phyloP scores from a whole-genome alignment of 2,329 filamentous ascomycete species.

The Colletotrichum scovillei region DNA sequence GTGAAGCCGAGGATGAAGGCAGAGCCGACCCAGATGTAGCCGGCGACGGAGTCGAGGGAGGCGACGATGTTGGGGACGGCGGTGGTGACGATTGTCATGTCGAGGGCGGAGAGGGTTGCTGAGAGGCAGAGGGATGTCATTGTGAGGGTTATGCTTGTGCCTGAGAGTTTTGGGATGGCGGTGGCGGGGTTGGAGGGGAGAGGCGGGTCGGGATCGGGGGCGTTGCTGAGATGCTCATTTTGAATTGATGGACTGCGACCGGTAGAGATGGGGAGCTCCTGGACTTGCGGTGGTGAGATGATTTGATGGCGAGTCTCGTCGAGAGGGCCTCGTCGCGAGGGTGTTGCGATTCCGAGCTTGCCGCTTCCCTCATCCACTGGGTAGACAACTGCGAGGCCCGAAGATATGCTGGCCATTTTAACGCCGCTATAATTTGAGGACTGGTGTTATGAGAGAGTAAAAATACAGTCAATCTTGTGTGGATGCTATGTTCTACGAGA shows the following conservation, averaged over 20 bases:
- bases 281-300: not conserved
- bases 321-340: not conserved
- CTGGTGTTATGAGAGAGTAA: not conserved
- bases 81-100: slow-evolving; percentile 64
- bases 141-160: slow-evolving; percentile 43
- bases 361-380: not conserved
- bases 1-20: slow-evolving; percentile 62
- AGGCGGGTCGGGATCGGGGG: not conserved
- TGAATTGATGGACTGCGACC: not conserved
- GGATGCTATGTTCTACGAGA: not conserved
- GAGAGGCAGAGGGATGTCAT: slow-evolving; percentile 45
- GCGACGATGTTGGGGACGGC: slow-evolving; percentile 58
- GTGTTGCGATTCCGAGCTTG: not conserved
- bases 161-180: slow-evolving; percentile 2
- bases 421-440: not conserved
- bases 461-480: not conserved
- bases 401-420: not conserved
- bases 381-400: not conserved
- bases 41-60: slow-evolving; percentile 48
- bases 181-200: not conserved
- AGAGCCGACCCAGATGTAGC: slow-evolving; percentile 58
- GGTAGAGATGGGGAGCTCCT: not conserved
- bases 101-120: slow-evolving; percentile 57
- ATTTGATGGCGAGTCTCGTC: not conserved
- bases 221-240: not conserved